phyloP scores from a whole-genome alignment of 352 stramenopile genomes.

The Phytophthora multivora region DNA sequence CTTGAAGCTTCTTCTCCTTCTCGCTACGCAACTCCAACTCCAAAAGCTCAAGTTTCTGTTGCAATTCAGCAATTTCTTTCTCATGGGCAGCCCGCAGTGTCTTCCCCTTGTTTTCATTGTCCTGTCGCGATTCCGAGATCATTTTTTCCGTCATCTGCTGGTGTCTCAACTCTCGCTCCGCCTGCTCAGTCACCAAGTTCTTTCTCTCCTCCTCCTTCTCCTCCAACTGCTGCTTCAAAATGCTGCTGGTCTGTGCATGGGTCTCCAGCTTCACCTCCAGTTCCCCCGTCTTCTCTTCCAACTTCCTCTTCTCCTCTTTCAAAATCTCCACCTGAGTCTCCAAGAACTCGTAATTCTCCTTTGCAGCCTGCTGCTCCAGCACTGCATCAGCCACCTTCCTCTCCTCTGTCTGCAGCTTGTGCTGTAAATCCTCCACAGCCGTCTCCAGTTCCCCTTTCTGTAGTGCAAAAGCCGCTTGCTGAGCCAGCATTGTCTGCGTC shows the following conservation, averaged over 20 bases:
- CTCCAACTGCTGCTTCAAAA: slow-evolving; percentile 33
- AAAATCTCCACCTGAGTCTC: slow-evolving; percentile 30
- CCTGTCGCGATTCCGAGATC: not conserved
- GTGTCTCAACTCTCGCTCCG: slow-evolving; percentile 12
- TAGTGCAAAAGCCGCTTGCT: slow-evolving; percentile 24
- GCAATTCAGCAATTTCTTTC: slow-evolving; percentile 9
- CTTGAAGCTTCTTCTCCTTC: slow-evolving; percentile 11
- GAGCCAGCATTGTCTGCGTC: slow-evolving; percentile 21
- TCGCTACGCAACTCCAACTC: slow-evolving; percentile 20
- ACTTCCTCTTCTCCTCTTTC: slow-evolving; percentile 17
- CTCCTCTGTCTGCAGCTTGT: slow-evolving; percentile 18
- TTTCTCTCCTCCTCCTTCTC: slow-evolving; percentile 27
- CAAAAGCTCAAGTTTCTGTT: slow-evolving; percentile 11
- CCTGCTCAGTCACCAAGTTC: slow-evolving; percentile 3
- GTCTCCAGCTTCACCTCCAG: slow-evolving; percentile 16
- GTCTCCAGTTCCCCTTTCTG: slow-evolving; percentile 30
- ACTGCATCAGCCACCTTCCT: slow-evolving; percentile 15
- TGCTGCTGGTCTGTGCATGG: slow-evolving; percentile 32
- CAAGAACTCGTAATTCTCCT: slow-evolving; percentile 32
- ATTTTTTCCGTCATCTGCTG: slow-evolving; percentile 8
- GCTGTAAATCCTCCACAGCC: slow-evolving; percentile 20
- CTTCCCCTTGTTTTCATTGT: slow-evolving; percentile 5
- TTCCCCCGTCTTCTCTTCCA: slow-evolving; percentile 16
- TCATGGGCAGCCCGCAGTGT: slow-evolving; percentile 3
- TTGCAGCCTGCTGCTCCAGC: slow-evolving; percentile 20